phyloP scores from a whole-genome alignment of 2,329 filamentous ascomycete genomes.

The Cercospora berteroae region DNA sequence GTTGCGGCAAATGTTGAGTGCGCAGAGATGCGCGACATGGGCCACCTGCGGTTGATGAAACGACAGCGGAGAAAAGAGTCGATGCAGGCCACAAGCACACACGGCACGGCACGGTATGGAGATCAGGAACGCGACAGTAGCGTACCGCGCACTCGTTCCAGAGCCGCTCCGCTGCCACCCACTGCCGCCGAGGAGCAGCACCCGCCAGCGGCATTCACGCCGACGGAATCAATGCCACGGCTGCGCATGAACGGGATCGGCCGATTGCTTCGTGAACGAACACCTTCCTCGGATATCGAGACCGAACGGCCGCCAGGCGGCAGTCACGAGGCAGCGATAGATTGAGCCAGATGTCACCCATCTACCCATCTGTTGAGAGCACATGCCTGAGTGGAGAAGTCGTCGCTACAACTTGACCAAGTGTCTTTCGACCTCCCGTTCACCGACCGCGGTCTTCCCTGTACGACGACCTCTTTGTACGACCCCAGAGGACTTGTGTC shows the following conservation, averaged over 20 bases:
- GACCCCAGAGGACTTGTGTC: conserved; percentile 15
- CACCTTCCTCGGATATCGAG: background rate
- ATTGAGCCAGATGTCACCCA: conserved; percentile 14
- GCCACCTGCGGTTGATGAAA: conserved; percentile 30
- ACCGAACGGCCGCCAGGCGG: background rate
- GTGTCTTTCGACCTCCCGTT: background rate
- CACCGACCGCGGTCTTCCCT: conserved; percentile 20
- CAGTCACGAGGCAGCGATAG: background rate
- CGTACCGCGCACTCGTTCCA: conserved; percentile 21
- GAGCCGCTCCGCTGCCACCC: background rate
- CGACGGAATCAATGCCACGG: background rate
- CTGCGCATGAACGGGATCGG: conserved; percentile 13
- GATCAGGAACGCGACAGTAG: conserved; percentile 38
- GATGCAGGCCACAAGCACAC: conserved; percentile 23
- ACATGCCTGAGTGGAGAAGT: conserved; percentile 22
- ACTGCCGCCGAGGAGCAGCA: background rate
- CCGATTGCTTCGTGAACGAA: conserved; percentile 3
- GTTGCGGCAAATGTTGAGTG: background rate
- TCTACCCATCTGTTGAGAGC: conserved; percentile 11
- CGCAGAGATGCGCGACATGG: conserved; percentile 19
- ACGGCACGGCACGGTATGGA: conserved; percentile 30
- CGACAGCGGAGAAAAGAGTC: conserved; percentile 9
- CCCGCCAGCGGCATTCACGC: background rate
- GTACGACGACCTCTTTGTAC: conserved; percentile 13
- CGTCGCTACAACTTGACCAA: conserved; percentile 23